Evolutionary conservation across 345 rosid genomes (phyloP).

Genomic region (Capsella bursapastoris): DNA sequence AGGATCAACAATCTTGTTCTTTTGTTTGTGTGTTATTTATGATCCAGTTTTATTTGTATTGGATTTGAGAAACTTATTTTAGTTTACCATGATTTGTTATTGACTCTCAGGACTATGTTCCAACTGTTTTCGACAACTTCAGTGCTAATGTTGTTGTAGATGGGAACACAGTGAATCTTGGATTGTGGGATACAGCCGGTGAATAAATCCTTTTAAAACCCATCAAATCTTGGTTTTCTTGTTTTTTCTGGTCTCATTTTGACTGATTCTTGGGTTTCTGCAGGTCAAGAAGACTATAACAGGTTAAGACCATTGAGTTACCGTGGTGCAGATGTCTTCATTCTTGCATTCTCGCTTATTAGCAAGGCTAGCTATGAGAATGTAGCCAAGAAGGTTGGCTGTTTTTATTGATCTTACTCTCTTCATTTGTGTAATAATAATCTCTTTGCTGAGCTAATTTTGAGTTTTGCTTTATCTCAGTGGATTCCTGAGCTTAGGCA

Average conservation of each 20-base stretch:
- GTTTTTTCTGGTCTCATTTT: background rate
- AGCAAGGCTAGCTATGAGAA: slow-evolving; percentile 99
- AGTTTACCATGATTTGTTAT: slow-evolving; percentile 28
- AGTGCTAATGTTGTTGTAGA: slow-evolving; percentile 98
- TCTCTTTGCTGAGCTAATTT: slow-evolving; percentile 17
- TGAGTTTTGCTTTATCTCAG: slow-evolving; percentile 48
- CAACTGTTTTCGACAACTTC: slow-evolving; percentile 96
- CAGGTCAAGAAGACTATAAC: slow-evolving; percentile 97
- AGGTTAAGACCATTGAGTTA: slow-evolving; percentile 90
- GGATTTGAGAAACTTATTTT: background rate
- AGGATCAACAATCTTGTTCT: background rate
- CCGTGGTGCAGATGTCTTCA: slow-evolving; percentile 94
- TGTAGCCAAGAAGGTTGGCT: slow-evolving; percentile 81
- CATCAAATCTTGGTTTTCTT: slow-evolving; percentile 22
- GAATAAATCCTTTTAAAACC: slow-evolving; percentile 30
- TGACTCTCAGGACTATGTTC: slow-evolving; percentile 84
- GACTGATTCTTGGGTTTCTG: slow-evolving; percentile 25
- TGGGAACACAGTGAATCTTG: slow-evolving; percentile 89
- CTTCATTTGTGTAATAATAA: background rate
- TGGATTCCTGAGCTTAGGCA: slow-evolving; percentile 97
- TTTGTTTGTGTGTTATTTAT: background rate
- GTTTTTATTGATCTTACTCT: background rate
- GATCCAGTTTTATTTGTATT: background rate
- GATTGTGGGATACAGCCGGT: slow-evolving; percentile 99
- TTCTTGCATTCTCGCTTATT: slow-evolving; percentile 94